phyloP scores from a whole-genome alignment of 495 filamentous ascomycete species.

The Aspergillus panamensis region DNA sequence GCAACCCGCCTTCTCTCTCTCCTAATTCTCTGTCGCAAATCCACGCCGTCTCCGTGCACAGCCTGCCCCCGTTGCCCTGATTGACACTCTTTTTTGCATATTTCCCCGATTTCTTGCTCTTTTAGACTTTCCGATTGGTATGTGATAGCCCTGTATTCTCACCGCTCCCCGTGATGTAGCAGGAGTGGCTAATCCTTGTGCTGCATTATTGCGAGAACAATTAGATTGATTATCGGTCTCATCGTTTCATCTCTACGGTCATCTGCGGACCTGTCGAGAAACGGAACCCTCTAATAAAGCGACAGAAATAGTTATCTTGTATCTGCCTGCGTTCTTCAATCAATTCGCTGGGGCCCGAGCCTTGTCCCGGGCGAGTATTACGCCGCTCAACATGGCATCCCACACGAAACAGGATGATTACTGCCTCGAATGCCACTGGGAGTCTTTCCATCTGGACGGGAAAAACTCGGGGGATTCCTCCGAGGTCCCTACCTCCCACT shows the following conservation, averaged over 20 bases:
- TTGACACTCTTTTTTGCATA: slow-evolving; percentile 3
- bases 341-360: not conserved
- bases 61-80: slow-evolving; percentile 9
- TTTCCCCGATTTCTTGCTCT: not conserved
- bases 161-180: not conserved
- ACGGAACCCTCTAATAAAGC: not conserved
- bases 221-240: not conserved
- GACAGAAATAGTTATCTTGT: not conserved
- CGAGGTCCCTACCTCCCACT: slow-evolving; percentile 25
- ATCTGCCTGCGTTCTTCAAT: not conserved
- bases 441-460: slow-evolving; percentile 38
- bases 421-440: slow-evolving; percentile 47
- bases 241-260: not conserved
- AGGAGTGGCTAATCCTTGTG: not conserved
- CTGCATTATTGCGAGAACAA: not conserved
- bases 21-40: slow-evolving; percentile 10
- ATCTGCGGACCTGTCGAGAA: not conserved
- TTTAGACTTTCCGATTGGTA: not conserved
- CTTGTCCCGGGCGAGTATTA: not conserved
- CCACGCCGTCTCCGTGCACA: slow-evolving; percentile 15
- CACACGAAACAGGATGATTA: slow-evolving; percentile 35
- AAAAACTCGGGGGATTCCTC: slow-evolving; percentile 26
- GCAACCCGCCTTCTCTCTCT: slow-evolving; percentile 12
- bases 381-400: slow-evolving; percentile 34
- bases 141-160: not conserved